Conservation (phyloP, 352 stramenopile species). For the Phytophthora sp. region DNA sequence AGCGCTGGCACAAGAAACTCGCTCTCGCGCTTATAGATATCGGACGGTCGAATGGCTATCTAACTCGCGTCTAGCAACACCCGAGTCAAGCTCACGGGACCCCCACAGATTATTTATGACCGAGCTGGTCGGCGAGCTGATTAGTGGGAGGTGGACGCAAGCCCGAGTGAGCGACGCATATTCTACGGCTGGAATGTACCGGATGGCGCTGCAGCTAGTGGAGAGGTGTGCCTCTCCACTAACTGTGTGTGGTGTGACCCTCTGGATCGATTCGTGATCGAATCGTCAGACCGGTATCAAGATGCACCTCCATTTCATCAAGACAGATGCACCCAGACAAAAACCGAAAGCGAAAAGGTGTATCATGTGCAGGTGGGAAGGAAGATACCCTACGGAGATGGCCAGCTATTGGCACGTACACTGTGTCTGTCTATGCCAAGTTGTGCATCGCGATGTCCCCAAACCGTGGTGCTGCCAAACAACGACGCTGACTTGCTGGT, state of each 20-base stretch:
- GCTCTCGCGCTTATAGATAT: slow-evolving; percentile 10
- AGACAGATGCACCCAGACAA: background rate
- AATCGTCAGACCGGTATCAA: background rate
- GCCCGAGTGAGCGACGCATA: slow-evolving; percentile 9
- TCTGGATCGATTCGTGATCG: background rate
- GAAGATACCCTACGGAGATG: background rate
- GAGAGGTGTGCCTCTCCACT: no score
- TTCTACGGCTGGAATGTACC: background rate
- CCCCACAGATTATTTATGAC: slow-evolving; percentile 6
- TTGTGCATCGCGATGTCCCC: background rate
- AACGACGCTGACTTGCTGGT: background rate
- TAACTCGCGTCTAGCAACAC: background rate
- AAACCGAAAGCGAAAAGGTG: background rate
- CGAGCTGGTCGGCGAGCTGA: slow-evolving; percentile 8
- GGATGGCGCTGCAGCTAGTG: background rate
- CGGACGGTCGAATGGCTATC: slow-evolving; percentile 10
- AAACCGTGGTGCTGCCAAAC: background rate
- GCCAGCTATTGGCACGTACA: background rate
- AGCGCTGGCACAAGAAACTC: slow-evolving; percentile 42
- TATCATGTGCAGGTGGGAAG: slow-evolving; percentile 9
- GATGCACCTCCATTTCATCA: background rate
- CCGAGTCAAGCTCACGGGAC: background rate
- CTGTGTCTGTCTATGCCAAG: background rate
- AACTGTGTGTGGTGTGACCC: no score
- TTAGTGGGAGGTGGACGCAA: slow-evolving; percentile 1